Base-by-base conservation (phyloP, 2,329 filamentous ascomycete species). In the Ophiostoma sp. region DNA sequence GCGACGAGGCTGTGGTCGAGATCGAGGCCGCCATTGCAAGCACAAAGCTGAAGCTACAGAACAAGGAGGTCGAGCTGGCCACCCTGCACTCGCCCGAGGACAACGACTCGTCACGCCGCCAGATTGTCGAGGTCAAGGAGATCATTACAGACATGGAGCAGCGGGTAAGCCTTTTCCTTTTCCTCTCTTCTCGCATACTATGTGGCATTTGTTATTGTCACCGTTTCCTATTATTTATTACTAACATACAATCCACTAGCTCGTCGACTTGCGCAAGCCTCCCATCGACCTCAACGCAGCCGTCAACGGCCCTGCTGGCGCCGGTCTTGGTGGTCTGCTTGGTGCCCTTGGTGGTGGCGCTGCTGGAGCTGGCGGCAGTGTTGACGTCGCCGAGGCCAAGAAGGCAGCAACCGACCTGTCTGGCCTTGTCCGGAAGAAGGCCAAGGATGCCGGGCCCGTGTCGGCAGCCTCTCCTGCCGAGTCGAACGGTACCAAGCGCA, bases 61-160 rank as follows among this genome's bases (percentile, higher is more conserved):
- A 85, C 75, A 90, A 91, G 77, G 87, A 92, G 76, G 86, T 87
- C 5, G 86, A 88, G 66, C 82, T 93, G 7, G 83, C 85, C 1
- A 86, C 86, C 36, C 82, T 86, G 72, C 86, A 87, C 69, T 85
- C 86, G 70, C 86, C 87, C 39, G 88, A 90, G 76, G 89, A 91
- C 71, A 89, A 89, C 73, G 89, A 90, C 67, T 76, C 86, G 72
- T 85, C 85, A 60, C 82, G 87, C 74, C 83, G 83, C 72, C 83
- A 86, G 72, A 90, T 95, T 72, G 79, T 83, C 69, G 90, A 95
- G 72, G 90, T 92, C 74, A 91, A 91, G 79, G 90, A 93, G 72
- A 87, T 95, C 74, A 85, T 94, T 67, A 84, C 85, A 69, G 92
- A 95, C 74, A 92, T 95, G 87, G 88, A 93, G 80, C 86, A 89